Conservation (phyloP, 192 early-diverging fungal genomes). For the Umbelopsis ramanniana region DNA sequence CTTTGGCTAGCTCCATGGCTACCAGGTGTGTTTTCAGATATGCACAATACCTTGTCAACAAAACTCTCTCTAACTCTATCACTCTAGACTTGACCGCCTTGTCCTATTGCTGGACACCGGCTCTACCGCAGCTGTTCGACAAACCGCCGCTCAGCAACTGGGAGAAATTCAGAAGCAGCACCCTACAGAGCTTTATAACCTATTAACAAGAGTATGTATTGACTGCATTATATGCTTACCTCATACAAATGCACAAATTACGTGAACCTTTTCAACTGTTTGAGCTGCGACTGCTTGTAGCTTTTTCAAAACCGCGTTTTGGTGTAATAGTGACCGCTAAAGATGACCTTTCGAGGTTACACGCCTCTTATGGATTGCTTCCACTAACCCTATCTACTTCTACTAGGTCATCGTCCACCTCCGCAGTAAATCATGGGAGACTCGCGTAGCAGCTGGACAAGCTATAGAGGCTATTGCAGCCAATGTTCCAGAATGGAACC, state of each 20-base stretch:
- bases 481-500: constrained; percentile 89
- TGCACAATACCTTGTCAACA: background rate
- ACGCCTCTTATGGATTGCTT: background rate
- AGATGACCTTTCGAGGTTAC: background rate
- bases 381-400: background rate
- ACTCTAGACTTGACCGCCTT: constrained; percentile 85
- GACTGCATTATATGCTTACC: too few species aligned
- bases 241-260: background rate
- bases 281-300: background rate
- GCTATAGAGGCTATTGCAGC: constrained; percentile 91
- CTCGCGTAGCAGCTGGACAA: constrained; percentile 90
- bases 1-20: constrained; percentile 26
- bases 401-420: constrained; percentile 83
- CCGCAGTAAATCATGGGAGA: constrained; percentile 91
- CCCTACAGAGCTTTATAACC: constrained; percentile 87
- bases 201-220: constrained; percentile 73
- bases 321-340: constrained; percentile 1
- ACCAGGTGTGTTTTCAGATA: constrained; percentile 29
- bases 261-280: background rate
- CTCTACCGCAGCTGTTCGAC: constrained; percentile 82
- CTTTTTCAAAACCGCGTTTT: background rate
- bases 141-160: constrained; percentile 93
- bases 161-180: constrained; percentile 95
- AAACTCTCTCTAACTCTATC: background rate
- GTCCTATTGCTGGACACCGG: constrained; percentile 94